phyloP scores from a whole-genome alignment of 2,329 filamentous ascomycete genomes.

The Bisporella sp. region DNA sequence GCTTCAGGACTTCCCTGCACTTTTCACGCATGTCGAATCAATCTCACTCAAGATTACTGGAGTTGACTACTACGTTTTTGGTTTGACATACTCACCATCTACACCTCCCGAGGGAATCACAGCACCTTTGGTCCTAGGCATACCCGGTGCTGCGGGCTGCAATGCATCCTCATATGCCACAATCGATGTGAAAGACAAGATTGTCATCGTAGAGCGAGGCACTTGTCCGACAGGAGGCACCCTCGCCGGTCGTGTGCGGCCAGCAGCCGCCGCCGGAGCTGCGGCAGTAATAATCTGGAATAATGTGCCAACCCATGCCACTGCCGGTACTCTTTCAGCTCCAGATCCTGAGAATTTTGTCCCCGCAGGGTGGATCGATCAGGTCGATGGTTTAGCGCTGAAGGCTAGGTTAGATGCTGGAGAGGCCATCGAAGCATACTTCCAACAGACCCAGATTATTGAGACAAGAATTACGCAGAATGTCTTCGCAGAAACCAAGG shows the following conservation, averaged over 20 bases:
- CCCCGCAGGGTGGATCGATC: slow-evolving; percentile 2
- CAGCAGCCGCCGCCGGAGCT: slow-evolving; percentile 45
- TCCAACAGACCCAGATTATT: background rate
- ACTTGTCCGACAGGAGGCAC: slow-evolving; percentile 48
- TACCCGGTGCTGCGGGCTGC: background rate
- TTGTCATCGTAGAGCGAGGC: slow-evolving; percentile 47
- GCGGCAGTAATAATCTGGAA: slow-evolving; percentile 39
- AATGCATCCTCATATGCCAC: background rate
- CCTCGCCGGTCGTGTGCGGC: slow-evolving; percentile 50
- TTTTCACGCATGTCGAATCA: background rate
- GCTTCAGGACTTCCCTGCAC: background rate
- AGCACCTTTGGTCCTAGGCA: background rate
- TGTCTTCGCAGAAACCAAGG: slow-evolving; percentile 43
- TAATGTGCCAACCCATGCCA: slow-evolving; percentile 1
- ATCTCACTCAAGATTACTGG: background rate
- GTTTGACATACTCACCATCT: background rate
- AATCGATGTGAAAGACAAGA: slow-evolving; percentile 30
- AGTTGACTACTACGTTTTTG: background rate
- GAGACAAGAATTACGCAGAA: slow-evolving; percentile 6
- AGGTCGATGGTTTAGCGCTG: slow-evolving; percentile 1
- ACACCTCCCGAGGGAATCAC: background rate
- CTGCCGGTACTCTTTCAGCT: background rate
- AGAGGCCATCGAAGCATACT: background rate
- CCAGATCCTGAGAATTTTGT: background rate
- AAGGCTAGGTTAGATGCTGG: background rate